Conservation (phyloP, 1,139 yeast genomes). For the Yamadazyma jaroonii region DNA sequence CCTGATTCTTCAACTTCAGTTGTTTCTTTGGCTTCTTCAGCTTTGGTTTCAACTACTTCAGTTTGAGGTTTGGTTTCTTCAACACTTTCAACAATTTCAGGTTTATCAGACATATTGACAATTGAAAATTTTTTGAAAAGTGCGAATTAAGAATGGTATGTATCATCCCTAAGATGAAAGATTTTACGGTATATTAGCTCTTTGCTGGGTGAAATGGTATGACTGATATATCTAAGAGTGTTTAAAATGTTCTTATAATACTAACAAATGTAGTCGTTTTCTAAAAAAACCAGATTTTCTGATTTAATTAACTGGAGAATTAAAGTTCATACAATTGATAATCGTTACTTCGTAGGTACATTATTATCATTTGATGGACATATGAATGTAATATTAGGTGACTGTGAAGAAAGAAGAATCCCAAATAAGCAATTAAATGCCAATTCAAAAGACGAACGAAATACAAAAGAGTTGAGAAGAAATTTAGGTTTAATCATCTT, state of each 20-base stretch:
- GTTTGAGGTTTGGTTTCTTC: background rate
- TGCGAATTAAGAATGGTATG: conserved; percentile 4
- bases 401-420: conserved; percentile 78
- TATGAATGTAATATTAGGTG: conserved; percentile 82
- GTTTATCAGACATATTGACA: conserved; percentile 5
- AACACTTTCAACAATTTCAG: conserved; percentile 1
- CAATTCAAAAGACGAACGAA: conserved; percentile 18
- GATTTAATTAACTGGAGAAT: conserved; percentile 75
- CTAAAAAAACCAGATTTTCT: conserved; percentile 54
- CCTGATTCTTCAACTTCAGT: conserved; percentile 1
- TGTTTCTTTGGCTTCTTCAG: background rate
- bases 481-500: conserved; percentile 76
- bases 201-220: too few species aligned
- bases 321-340: conserved; percentile 70
- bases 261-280: conserved; percentile 7
- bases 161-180: background rate
- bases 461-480: conserved; percentile 57
- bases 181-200: too few species aligned
- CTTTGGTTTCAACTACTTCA: conserved; percentile 4
- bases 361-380: conserved; percentile 86
- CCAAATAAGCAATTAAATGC: conserved; percentile 56
- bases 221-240: too few species aligned
- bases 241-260: too few species aligned
- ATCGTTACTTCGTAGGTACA: conserved; percentile 74
- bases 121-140: conserved; percentile 2